phyloP scores from a whole-genome alignment of 164 flowering plant species.

The Vitis vinifera region ASM3070453v1 NC_081808.1:4375001-4375500 shows the following conservation, averaged over 20 bases:
- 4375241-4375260: slow-evolving; percentile 83
- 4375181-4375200: slow-evolving; percentile 6
- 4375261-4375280: slow-evolving; percentile 79
- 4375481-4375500: too few species aligned
- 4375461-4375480: neutral
- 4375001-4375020: slow-evolving; percentile 95
- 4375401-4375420: slow-evolving; percentile 4
- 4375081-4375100: slow-evolving; percentile 73
- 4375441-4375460: neutral
- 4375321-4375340: slow-evolving; percentile 93
- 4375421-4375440: neutral
- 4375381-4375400: slow-evolving; percentile 91
- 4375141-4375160: slow-evolving; percentile 90
- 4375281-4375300: slow-evolving; percentile 90
- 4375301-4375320: slow-evolving; percentile 91
- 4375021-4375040: slow-evolving; percentile 98
- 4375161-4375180: slow-evolving; percentile 62
- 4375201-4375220: slow-evolving; percentile 7
- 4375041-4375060: slow-evolving; percentile 95
- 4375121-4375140: slow-evolving; percentile 77
- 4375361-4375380: slow-evolving; percentile 74
- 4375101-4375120: slow-evolving; percentile 79
- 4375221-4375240: slow-evolving; percentile 39
- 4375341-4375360: slow-evolving; percentile 89
- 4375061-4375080: slow-evolving; percentile 90